Evolutionary conservation across 805 yeast species (phyloP).

Genomic region (Yamadazyma takamatsuzukensis): DNA sequence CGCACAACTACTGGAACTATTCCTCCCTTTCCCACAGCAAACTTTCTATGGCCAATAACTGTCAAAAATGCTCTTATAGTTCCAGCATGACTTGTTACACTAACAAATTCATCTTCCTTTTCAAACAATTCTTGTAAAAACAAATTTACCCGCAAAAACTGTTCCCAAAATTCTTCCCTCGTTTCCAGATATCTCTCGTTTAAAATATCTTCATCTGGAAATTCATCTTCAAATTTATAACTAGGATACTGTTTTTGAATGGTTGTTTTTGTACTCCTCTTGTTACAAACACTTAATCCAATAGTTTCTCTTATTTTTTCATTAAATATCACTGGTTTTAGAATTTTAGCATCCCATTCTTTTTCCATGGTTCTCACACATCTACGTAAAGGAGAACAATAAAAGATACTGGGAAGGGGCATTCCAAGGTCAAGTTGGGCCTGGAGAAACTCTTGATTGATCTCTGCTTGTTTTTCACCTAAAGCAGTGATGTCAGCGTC

Average conservation of each 20-base stretch:
- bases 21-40: constrained; percentile 61
- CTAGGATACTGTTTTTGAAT: constrained; percentile 32
- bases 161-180: constrained; percentile 46
- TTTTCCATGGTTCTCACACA: constrained; percentile 50
- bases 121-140: constrained; percentile 36
- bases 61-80: constrained; percentile 44
- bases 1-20: constrained; percentile 56
- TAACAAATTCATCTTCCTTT: constrained; percentile 23
- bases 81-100: constrained; percentile 50
- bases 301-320: constrained; percentile 57
- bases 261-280: constrained; percentile 41
- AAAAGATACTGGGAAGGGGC: constrained; percentile 55
- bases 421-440: constrained; percentile 42
- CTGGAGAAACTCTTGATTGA: constrained; percentile 40
- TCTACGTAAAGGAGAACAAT: constrained; percentile 62
- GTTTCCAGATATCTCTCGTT: constrained; percentile 33
- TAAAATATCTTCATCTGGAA: constrained; percentile 47
- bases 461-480: constrained; percentile 55
- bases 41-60: constrained; percentile 49
- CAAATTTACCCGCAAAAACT: constrained; percentile 45
- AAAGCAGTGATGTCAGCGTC: constrained; percentile 56
- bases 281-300: constrained; percentile 60
- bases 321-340: constrained; percentile 30
- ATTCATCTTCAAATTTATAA: constrained; percentile 40
- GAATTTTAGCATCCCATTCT: constrained; percentile 44